Evolutionary conservation across 2,329 filamentous ascomycete species (phyloP).

Genomic region (Botryosphaeria dothidea): DNA sequence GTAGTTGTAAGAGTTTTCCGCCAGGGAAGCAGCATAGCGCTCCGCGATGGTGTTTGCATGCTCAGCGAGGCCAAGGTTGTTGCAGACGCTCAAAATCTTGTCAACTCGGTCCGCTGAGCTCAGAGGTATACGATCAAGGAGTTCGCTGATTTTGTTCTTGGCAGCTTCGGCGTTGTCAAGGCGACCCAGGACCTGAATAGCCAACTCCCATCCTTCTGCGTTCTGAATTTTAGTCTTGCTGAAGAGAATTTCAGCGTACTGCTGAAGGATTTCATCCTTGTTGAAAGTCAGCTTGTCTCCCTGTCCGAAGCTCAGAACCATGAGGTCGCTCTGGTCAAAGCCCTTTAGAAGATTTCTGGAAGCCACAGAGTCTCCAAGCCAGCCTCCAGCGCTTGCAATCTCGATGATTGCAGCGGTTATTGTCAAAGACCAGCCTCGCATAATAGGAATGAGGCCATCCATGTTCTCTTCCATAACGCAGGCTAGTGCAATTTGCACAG

Average conservation of each 20-base stretch:
- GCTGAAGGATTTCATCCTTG: constrained; percentile 76
- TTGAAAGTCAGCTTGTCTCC: constrained; percentile 61
- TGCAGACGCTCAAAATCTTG: constrained; percentile 76
- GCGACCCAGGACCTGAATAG: constrained; percentile 78
- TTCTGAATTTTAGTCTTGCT: constrained; percentile 34
- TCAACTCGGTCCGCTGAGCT: constrained; percentile 73
- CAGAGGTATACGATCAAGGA: constrained; percentile 73
- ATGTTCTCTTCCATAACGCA: constrained; percentile 81
- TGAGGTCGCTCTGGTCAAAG: constrained; percentile 80
- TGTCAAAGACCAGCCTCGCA: constrained; percentile 79
- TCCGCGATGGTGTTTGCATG: constrained; percentile 82
- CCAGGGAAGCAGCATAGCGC: constrained; percentile 80
- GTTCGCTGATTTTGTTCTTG: constrained; percentile 70
- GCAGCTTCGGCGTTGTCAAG: constrained; percentile 73
- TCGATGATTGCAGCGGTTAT: constrained; percentile 78
- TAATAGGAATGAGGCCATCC: constrained; percentile 71
- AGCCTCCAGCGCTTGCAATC: constrained; percentile 78
- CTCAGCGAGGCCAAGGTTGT: constrained; percentile 73
- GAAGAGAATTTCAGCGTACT: constrained; percentile 70
- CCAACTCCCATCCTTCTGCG: constrained; percentile 70
- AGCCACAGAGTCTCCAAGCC: constrained; percentile 63
- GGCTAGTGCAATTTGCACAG: constrained; percentile 78
- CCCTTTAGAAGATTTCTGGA: constrained; percentile 60
- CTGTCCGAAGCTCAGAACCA: constrained; percentile 72
- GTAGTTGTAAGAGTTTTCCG: constrained; percentile 72